Evolutionary conservation across 495 filamentous ascomycete species (phyloP), one percentile per base, ranked within the genome.

Genomic region (Sabuloglossum arenarium): DNA sequence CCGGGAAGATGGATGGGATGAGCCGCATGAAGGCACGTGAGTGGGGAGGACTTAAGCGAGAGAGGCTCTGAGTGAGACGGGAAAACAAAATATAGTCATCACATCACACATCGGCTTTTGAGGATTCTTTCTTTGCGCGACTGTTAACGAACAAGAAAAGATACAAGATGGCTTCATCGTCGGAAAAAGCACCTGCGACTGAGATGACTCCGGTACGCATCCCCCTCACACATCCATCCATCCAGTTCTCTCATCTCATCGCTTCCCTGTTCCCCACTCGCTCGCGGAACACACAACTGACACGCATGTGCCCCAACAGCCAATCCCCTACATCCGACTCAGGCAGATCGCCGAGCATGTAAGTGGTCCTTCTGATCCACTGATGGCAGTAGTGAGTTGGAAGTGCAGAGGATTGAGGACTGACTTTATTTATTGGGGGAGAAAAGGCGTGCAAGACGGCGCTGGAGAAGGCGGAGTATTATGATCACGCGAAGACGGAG

Each of bases 281-380:
- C 37, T 25, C 3, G 23, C 51, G 32, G 8, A 30, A 28, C 45
- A 62, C 30, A 37, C 54, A n/a, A 29, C 34, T 16, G 11, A 50
- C 54, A 32, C 24, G 1, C 39, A 63, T 54, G 31, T 47, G 49
- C 57, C 27, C 0, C 43, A 56, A 56, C 57, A 93, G 85, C 88
- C 88, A 39, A 73, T 96, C 51, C 75, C 85, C 37, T 71, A 78
- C 54, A 77, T 78, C 58, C 79, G 88, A 60, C 78, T 96, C 55
- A 79, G 78, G 68, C 82, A 90, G 68, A 89, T 96, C 65, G 82
- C 85, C 58, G 80, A 73, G 60, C 81, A 88, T 70, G 88, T 93
- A 75, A 57, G 79, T 74, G 61, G 55, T 58, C 45, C 56, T 56
- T 24, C 53, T 27, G 21, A 9, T 43, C 19, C 11, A 8, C 31